Evolutionary conservation across 768 basidiomycete genomes (phyloP).

Genomic region (Pilatotrama ljubarskyi): DNA sequence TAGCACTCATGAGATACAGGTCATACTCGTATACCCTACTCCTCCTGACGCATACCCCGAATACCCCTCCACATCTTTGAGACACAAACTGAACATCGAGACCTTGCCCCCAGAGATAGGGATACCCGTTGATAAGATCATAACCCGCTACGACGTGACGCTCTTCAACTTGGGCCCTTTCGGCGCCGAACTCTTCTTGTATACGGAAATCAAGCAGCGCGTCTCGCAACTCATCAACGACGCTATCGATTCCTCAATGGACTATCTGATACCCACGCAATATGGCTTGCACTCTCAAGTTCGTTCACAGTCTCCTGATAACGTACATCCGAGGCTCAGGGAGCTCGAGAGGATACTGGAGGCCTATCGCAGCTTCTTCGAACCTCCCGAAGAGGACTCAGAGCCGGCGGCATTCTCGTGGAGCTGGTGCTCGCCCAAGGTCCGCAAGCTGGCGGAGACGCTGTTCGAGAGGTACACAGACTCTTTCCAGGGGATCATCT

Average conservation of each 20-base stretch:
- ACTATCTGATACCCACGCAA: slow-evolving; percentile 22
- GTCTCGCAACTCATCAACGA: slow-evolving; percentile 40
- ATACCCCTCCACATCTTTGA: slow-evolving; percentile 58
- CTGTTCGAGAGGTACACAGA: slow-evolving; percentile 53
- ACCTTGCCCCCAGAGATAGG: slow-evolving; percentile 35
- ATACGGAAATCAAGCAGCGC: slow-evolving; percentile 56
- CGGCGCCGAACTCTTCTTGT: slow-evolving; percentile 71
- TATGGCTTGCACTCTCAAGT: neutral
- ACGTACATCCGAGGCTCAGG: slow-evolving; percentile 41
- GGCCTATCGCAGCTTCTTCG: slow-evolving; percentile 43
- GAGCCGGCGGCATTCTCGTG: slow-evolving; percentile 46
- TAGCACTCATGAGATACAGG: slow-evolving; percentile 35
- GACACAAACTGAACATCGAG: slow-evolving; percentile 49
- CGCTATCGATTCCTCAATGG: slow-evolving; percentile 29
- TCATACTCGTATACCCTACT: slow-evolving; percentile 55
- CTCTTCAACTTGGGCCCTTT: slow-evolving; percentile 68
- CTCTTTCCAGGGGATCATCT: slow-evolving; percentile 80
- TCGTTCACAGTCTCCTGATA: neutral
- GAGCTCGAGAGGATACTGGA: slow-evolving; percentile 52
- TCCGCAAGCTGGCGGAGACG: slow-evolving; percentile 60
- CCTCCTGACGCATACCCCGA: slow-evolving; percentile 50
- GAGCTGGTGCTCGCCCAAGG: slow-evolving; percentile 75
- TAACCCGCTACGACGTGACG: slow-evolving; percentile 62
- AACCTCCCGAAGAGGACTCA: slow-evolving; percentile 27
- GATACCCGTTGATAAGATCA: slow-evolving; percentile 61